Base-by-base conservation (phyloP, 495 filamentous ascomycete species). In the Hypoxylon trugodes region DNA sequence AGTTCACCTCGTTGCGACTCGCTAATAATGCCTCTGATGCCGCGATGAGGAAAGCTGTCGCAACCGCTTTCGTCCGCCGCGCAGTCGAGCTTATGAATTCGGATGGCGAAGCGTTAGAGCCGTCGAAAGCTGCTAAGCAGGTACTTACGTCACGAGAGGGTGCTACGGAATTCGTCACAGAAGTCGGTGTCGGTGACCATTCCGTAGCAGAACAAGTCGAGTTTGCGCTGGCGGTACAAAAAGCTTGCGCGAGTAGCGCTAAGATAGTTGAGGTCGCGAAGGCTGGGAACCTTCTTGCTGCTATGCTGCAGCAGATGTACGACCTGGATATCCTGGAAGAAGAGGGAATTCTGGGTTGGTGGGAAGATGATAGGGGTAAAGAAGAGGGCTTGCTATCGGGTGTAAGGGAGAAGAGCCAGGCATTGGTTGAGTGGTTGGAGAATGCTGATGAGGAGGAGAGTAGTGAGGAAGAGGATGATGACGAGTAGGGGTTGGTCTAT, bases 321-420 rank as follows among this genome's bases (percentile, higher is more conserved):
- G 86, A 89, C 53, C 73, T 89, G 49, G 95, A 98, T 61, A 81
- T 97, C 5, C 73, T 97, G 0, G 93, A 97, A 71, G 91, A 96
- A 72, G 94, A 96, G 33, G 93, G 88, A 0, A 89, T 95, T 38
- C 77, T 93, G 69, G 83, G 84, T 56, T 98, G 95, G 95, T 98
- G 93, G 94, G 82, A 78, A 15, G 86, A 95, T 73, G 79, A 80
- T 59, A 82, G 85, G 65, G 85, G 86, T 6, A 83, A 77, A 24
- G 82, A 79, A 51, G 84, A 76, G 6, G 89, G 89, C 25, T 82
- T 84, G 49, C 87, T 97, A 86, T 69, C 75, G 35, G 84, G 73
- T 55, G 86, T 97, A 19, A 87, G 89, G 66, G 84, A 77, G 26
- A 87, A 90, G 74, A 89, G 89, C 45, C 77, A 86, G 70, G 86